These are phyloP conservation scores for Orbilia oligospora DNA, from an alignment of 2,329 filamentous ascomycete genomes.

Conservation along the genomic window DNA sequence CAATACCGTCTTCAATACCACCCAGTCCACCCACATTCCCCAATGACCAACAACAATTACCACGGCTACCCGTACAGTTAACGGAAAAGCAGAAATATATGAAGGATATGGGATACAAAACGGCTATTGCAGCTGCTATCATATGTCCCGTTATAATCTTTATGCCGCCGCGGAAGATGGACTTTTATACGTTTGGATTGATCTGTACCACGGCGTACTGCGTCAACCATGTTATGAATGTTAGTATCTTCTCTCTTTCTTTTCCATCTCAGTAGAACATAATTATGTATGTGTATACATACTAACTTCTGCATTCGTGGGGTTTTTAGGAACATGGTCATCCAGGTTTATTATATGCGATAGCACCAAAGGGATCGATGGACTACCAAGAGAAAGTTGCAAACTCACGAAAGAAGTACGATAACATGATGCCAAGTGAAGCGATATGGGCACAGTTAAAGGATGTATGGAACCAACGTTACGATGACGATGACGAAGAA, in stretches of 20 bases:
- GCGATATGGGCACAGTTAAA: slow-evolving; percentile 44
- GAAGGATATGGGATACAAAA: slow-evolving; percentile 67
- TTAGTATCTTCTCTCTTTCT: background rate
- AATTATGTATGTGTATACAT: background rate
- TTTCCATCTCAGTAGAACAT: background rate
- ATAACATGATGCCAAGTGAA: slow-evolving; percentile 49
- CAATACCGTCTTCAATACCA: slow-evolving; percentile 24
- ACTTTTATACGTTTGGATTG: slow-evolving; percentile 66
- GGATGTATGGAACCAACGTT: slow-evolving; percentile 54
- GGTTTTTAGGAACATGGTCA: slow-evolving; percentile 58
- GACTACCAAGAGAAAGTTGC: slow-evolving; percentile 29
- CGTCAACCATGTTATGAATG: slow-evolving; percentile 41
- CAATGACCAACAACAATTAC: background rate
- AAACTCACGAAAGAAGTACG: slow-evolving; percentile 27
- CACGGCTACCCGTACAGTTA: slow-evolving; percentile 16
- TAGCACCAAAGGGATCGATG: slow-evolving; percentile 16
- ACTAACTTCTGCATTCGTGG: background rate
- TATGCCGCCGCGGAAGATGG: slow-evolving; percentile 75
- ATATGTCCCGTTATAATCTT: slow-evolving; percentile 72
- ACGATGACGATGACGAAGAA: slow-evolving; percentile 38
- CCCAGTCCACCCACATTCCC: slow-evolving; percentile 12
- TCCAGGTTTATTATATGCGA: slow-evolving; percentile 43
- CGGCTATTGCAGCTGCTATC: slow-evolving; percentile 70
- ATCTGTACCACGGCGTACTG: slow-evolving; percentile 27
- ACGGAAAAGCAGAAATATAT: slow-evolving; percentile 63